phyloP scores from a whole-genome alignment of 768 basidiomycete genomes.

The Tulasnella sp. region DNA sequence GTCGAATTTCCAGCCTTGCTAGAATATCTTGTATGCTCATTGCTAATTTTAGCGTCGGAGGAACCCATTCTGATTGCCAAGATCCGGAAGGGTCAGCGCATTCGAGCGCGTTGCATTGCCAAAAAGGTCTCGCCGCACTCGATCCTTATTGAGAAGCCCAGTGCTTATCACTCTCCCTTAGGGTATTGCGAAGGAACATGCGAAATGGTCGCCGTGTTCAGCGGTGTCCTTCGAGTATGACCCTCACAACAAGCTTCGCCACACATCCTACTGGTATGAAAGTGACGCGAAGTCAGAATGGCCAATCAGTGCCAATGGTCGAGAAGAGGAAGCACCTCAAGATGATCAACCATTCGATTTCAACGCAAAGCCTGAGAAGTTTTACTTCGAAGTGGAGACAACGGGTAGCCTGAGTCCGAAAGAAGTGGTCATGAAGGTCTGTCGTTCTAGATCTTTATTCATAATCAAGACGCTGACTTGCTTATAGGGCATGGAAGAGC shows the following conservation, averaged over 20 bases:
- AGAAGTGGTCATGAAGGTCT: conserved; percentile 78
- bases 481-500: conserved; percentile 57
- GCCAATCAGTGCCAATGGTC: conserved; percentile 80
- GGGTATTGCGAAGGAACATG: conserved; percentile 97
- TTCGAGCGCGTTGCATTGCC: conserved; percentile 74
- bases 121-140: conserved; percentile 60
- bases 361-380: conserved; percentile 74
- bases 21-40: neutral
- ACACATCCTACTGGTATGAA: conserved; percentile 94
- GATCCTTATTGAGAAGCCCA: conserved; percentile 1
- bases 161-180: neutral
- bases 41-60: conserved; percentile 38
- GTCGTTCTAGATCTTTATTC: conserved; percentile 7
- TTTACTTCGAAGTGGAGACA: conserved; percentile 91
- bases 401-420: conserved; percentile 83
- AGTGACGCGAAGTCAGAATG: conserved; percentile 71
- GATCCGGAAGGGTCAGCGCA: conserved; percentile 87
- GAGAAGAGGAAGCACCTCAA: conserved; percentile 67
- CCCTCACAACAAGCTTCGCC: conserved; percentile 91
- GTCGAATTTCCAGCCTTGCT: neutral
- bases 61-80: conserved; percentile 79
- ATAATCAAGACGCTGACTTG: neutral
- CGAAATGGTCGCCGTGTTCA: conserved; percentile 96
- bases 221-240: conserved; percentile 97
- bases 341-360: conserved; percentile 83